Base-by-base conservation (phyloP, 73 alveolate genomes). In the Paramecium caudatum region DNA sequence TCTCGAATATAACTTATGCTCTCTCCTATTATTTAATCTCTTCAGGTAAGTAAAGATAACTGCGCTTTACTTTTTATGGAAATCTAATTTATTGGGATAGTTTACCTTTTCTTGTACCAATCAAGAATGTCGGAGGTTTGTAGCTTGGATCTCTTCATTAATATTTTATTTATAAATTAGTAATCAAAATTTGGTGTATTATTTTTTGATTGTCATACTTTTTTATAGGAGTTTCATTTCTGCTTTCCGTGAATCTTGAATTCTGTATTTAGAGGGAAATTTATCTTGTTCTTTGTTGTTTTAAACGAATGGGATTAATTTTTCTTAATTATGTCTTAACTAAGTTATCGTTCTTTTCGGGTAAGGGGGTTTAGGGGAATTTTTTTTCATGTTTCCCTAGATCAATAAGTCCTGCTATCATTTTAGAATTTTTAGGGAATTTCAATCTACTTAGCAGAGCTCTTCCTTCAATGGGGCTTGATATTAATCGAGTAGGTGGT, bases 1-100 rank as follows among this genome's bases (percentile, higher is more conserved):
- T 55, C 80, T 55, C 80, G 30, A 55, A 55, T 55, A 55, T 55
- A 55, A 55, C 80, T 55, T 55, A 55, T 21, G 80, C 80, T 55
- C 80, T 55, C 17, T 19, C 80, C 13, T 55, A 55, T 15, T 55
- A 23, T 23, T 55, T 55, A 43, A 19, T 55, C 30, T 55, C 80
- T 9, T 55, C 80, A 19, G 80, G 80, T 27, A 55, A 55, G 30
- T 55, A 55, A 19, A 55, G 30, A 55, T 55, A 55, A 55, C 6
- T 55, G 23, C 46, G 80, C 80, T 55, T 55, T 55, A 55, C 80
- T 19, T 55, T 55, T 55, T 25, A 8, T 10, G 80, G 80, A 55
- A 55, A 55, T 23, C 80, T 55, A 23, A 4, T 23, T 0, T 5
- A 4, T 10, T 21, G 4, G 4, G 0, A 4, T 27, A 55, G 12